Evolutionary conservation across 2,329 filamentous ascomycete species (phyloP), one percentile per base, ranked within the genome.

Genomic region (Cladorrhinum sp.): DNA sequence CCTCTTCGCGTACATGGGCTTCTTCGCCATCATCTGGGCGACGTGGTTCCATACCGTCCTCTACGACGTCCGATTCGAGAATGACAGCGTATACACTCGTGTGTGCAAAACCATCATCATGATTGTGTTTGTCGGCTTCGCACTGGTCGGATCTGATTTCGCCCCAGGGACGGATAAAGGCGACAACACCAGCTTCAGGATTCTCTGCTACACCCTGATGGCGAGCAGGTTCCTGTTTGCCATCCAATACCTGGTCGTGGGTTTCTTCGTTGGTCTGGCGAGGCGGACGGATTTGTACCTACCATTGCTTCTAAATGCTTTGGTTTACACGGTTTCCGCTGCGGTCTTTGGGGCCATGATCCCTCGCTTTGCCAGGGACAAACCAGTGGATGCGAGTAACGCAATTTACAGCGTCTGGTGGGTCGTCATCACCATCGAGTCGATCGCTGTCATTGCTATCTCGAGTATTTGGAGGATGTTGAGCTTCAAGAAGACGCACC

Each of bases 21-120:
- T 65, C 63, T 65, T 65, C 57, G 58, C 61, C 57, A 65, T 65
- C 50, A 65, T 65, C 50, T 65, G 63, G 63, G 55, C 55, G 8
- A 61, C 61, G 1, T 65, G 63, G 63, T 65, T 61, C 54, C 63
- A 65, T 59, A 62, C 58, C 9, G 58, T 59, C 7, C 63, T 65
- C 2, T 54, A 65, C 60, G 63, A 65, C 52, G 61, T 64, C n/a
- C 63, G 63, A n/a, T 64, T 64, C 58, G 63, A 60, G 29, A 58
- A 61, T 50, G 63, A 64, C 58, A 59, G 45, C 56, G 59, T 64
- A 58, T 63, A 57, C 60, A 50, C 48, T 41, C 60, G 63, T 13
- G 60, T 36, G 13, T 62, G 60, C 55, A 64, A 64, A 56, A 59
- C 58, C 2, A 13, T 63, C 57, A 58, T 59, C 24, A 64, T 64